A percentile compares a stretch with the other conserved stretches of the same genome.
Conservation (phyloP, 2,329 filamentous ascomycete species). For the Penicillium capsulatum region DNA sequence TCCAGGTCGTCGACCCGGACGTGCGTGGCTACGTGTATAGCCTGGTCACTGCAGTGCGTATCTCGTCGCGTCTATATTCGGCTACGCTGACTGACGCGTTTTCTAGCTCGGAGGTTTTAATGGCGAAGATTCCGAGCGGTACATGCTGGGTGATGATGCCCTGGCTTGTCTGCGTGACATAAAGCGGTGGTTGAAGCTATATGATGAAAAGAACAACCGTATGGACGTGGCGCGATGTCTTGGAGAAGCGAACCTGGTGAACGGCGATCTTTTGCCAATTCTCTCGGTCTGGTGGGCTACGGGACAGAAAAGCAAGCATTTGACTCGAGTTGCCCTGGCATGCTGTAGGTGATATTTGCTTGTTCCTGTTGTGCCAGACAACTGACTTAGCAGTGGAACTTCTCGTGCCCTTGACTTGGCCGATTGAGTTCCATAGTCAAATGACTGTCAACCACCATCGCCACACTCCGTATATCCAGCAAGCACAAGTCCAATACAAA, state of each 20-base stretch:
- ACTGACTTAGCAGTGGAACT: conserved; percentile 61
- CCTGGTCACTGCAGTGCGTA: conserved; percentile 81
- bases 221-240: conserved; percentile 93
- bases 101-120: conserved; percentile 76
- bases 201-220: conserved; percentile 88
- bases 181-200: conserved; percentile 90
- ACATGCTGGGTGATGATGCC: conserved; percentile 88
- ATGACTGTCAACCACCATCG: conserved; percentile 92
- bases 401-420: conserved; percentile 90
- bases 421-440: conserved; percentile 72
- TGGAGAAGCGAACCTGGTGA: conserved; percentile 86
- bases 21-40: conserved; percentile 91
- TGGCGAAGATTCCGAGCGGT: conserved; percentile 72
- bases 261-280: conserved; percentile 85
- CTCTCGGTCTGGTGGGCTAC: conserved; percentile 75
- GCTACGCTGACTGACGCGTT: conserved; percentile 15
- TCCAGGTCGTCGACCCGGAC: conserved; percentile 74
- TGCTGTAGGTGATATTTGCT: conserved; percentile 52
- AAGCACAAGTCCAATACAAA: conserved; percentile 88
- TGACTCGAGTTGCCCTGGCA: conserved; percentile 73
- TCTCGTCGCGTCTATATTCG: conserved; percentile 4
- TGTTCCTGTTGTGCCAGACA: background rate
- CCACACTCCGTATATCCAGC: conserved; percentile 82
- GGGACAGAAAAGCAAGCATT: conserved; percentile 67
- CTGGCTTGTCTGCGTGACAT: conserved; percentile 88